A percentile compares a stretch with the other conserved stretches of the same genome.
Evolutionary conservation across 805 yeast species (phyloP).

Genomic region (Pichia sporocuriosa): DNA sequence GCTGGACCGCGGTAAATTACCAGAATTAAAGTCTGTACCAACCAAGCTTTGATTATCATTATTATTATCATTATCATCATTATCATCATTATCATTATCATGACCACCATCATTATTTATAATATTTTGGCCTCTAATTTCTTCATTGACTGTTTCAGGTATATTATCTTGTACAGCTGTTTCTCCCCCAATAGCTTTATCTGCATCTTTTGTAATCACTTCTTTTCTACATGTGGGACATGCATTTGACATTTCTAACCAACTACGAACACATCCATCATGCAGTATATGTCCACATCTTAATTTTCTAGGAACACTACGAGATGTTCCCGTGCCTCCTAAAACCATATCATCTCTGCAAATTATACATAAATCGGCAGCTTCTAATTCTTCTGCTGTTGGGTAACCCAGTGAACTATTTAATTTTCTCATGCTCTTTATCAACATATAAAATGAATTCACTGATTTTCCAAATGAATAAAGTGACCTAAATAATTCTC

Average conservation of each 20-base stretch:
- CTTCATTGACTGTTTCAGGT: too few relatives aligned
- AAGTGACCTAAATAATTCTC: constrained; percentile 27
- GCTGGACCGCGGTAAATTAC: too few relatives aligned
- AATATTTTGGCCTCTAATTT: background rate
- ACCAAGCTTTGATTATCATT: background rate
- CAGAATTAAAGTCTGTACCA: too few relatives aligned
- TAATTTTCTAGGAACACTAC: constrained; percentile 65
- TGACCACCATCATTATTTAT: background rate
- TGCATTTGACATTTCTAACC: constrained; percentile 88
- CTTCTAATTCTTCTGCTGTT: constrained; percentile 48
- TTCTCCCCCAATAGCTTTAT: background rate
- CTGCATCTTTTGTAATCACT: constrained; percentile 35
- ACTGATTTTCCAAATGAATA: constrained; percentile 28
- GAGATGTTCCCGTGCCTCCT: constrained; percentile 26
- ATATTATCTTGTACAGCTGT: background rate
- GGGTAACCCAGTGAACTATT: constrained; percentile 62
- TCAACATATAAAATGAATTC: constrained; percentile 33
- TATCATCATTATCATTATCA: background rate
- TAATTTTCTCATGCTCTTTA: constrained; percentile 49
- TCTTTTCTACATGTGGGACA: constrained; percentile 87
- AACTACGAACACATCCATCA: constrained; percentile 80
- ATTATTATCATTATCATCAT: background rate
- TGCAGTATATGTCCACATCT: constrained; percentile 86
- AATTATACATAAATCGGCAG: constrained; percentile 71
- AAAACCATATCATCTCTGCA: constrained; percentile 85